Base-by-base conservation (phyloP, 768 basidiomycete genomes). In the Chlorophyllum brunneum region DNA sequence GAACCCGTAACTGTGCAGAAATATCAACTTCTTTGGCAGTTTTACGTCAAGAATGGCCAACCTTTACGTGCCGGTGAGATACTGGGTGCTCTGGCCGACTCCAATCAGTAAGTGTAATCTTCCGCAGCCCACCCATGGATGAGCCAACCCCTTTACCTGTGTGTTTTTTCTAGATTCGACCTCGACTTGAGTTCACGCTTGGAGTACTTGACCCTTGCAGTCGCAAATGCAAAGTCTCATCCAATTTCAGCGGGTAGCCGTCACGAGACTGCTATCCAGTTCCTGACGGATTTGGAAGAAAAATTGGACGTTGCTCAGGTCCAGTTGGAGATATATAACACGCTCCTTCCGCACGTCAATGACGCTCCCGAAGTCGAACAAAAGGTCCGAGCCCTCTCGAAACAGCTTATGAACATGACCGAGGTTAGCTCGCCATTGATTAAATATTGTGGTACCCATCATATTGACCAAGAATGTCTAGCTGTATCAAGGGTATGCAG, bases 271-370 rank as follows among this genome's bases (percentile, higher is more conserved):
- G 91, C 92, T n/a, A 92, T 98, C 44, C 86, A 91, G 44, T 97
- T 98, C 74, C 78, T 95, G n/a, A 92, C 88, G 0, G 88, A 91
- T 59, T 75, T 97, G 16, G 95, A 98, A 72, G 97, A 99, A 68
- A 93, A 94, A 64, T 79, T 98, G 10, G 97, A 99, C 38, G 97
- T 99, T 22, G 91, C 94, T 5, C 89, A 95, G 69, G 92, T 98
- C 7, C 97, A 99, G 63, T 72, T 95, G n/a, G 95, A 98, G 67
- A 79, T 97, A 41, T 89, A 83, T 61, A 80, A 88, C 57, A 71
- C 74, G 9, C 74, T 92, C 13, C 64, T 74, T 5, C 81, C 85
- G 15, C 85, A 83, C 55, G 69, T 80, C 24, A 71, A 77, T 54
- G 81, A 86, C 54, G 78, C 79, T 10, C 79, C 75, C 2, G 83